Base-by-base conservation (phyloP, 768 basidiomycete species). In the Russula abietina region DNA sequence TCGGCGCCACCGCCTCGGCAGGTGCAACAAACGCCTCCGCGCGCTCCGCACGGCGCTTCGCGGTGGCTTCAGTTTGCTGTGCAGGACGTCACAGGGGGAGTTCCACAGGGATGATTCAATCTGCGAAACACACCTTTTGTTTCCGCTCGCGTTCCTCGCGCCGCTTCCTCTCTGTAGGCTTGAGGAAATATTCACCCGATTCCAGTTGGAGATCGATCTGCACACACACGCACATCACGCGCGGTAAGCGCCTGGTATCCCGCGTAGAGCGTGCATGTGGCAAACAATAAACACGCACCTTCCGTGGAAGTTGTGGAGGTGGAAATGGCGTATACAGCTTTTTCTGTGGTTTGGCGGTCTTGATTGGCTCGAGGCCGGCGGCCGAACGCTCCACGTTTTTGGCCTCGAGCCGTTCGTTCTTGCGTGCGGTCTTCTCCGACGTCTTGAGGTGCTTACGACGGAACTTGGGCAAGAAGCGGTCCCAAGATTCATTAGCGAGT, bases 241-340 rank as follows among this genome's bases (percentile, higher is more conserved):
- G 14, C 11, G 32, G 41, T 45, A 33, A 63, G 24, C 50, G 17
- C 33, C 28, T 22, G 12, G 22, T 14, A 22, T 14, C 6, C 0
- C 12, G 1, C 3, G 36, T 36, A 12, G 36, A 4, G 32, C n/a
- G 14, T n/a, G n/a, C n/a, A n/a, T n/a, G n/a, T n/a, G 48, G n/a
- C 14, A 17, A 17, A 52, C 39, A 41, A 41, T 53, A 64, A 43
- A 60, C 1, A 55, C 74, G 59, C 69, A 91, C 91, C 81, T 98
- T 98, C 69, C 93, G 86, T 41, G 95, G 96, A 62, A 84, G 81
- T 71, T 98, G 97, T 9, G 95, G 78, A 36, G 97, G 97, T 41
- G 97, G 97, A 84, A 98, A 99, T 1, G 97, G 97, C n/a, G 97
- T 98, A 75, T 98, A 98, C 17, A 86, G 80, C 73, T 96, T 96